Percentiles rank a stretch among this genome's conserved stretches.
Conservation (phyloP, 257 asterid genomes). For the Coffea eugenioides region DNA sequence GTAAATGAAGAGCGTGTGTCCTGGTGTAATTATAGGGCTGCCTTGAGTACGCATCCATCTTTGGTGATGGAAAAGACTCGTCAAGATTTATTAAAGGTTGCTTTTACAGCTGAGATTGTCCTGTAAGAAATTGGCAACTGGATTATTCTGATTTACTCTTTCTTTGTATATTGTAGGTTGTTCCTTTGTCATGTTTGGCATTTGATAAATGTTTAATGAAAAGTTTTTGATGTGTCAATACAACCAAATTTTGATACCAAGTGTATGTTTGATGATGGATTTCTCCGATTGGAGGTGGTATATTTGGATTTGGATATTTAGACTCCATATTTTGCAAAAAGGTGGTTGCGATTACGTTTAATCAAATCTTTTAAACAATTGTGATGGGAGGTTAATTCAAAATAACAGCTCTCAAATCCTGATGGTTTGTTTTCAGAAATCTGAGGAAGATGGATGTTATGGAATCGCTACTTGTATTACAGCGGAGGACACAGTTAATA, state of each 20-base stretch:
- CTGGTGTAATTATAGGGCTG: conserved; percentile 23
- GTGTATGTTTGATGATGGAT: not conserved
- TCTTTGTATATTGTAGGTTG: not conserved
- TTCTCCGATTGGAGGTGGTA: not conserved
- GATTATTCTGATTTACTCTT: not conserved
- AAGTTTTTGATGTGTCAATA: not conserved
- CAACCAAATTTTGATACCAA: not conserved
- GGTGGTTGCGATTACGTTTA: not conserved
- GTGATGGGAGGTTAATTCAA: not conserved
- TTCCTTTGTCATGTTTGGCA: not conserved
- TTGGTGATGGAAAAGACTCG: conserved; percentile 3
- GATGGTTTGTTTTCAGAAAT: not conserved
- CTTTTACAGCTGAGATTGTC: conserved; percentile 4
- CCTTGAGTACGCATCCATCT: conserved; percentile 9
- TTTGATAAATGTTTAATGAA: not conserved
- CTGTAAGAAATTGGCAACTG: not conserved
- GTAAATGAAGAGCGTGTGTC: conserved; percentile 28
- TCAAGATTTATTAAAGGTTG: not conserved
- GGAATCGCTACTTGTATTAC: not conserved
- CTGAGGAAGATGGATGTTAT: not conserved
- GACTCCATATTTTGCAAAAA: not conserved
- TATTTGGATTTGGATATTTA: no score
- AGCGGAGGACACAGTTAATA: not conserved
- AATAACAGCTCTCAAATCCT: not conserved
- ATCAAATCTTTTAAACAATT: no score